Conservation (phyloP, 2,329 filamentous ascomycete genomes). For the Lachnum nothofagi region DNA sequence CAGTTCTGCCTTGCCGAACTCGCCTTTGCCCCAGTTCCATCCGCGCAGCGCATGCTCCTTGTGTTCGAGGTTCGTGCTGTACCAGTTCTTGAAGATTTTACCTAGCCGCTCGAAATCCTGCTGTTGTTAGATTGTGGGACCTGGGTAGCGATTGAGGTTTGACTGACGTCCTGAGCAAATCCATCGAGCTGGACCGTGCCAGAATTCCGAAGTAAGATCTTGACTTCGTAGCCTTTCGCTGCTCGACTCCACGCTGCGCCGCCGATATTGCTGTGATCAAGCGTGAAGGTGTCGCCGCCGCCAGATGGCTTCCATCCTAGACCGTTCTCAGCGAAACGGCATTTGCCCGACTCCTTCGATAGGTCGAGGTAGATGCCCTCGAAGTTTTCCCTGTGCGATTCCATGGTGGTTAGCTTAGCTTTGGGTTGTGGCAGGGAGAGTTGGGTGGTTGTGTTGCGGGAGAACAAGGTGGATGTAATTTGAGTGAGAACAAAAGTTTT, state of each 20-base stretch:
- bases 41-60: slow-evolving; percentile 92
- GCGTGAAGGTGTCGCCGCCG: slow-evolving; percentile 87
- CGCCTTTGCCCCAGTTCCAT: slow-evolving; percentile 99
- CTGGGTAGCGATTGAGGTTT: neutral
- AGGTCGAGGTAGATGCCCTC: slow-evolving; percentile 96
- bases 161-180: slow-evolving; percentile 72
- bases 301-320: slow-evolving; percentile 90
- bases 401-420: neutral
- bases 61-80: slow-evolving; percentile 85
- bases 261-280: slow-evolving; percentile 79
- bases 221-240: slow-evolving; percentile 86
- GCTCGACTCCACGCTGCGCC: slow-evolving; percentile 93
- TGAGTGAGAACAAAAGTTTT: neutral
- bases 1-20: slow-evolving; percentile 91
- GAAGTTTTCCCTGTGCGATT: slow-evolving; percentile 69
- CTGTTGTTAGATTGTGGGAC: slow-evolving; percentile 12
- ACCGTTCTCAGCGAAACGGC: slow-evolving; percentile 88
- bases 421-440: neutral
- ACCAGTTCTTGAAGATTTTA: slow-evolving; percentile 98
- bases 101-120: slow-evolving; percentile 82
- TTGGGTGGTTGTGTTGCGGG: neutral
- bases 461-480: neutral
- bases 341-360: slow-evolving; percentile 86
- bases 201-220: slow-evolving; percentile 78
- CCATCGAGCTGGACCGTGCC: slow-evolving; percentile 91